phyloP scores from a whole-genome alignment of 805 yeast genomes.

The Lachancea meyersii region DNA sequence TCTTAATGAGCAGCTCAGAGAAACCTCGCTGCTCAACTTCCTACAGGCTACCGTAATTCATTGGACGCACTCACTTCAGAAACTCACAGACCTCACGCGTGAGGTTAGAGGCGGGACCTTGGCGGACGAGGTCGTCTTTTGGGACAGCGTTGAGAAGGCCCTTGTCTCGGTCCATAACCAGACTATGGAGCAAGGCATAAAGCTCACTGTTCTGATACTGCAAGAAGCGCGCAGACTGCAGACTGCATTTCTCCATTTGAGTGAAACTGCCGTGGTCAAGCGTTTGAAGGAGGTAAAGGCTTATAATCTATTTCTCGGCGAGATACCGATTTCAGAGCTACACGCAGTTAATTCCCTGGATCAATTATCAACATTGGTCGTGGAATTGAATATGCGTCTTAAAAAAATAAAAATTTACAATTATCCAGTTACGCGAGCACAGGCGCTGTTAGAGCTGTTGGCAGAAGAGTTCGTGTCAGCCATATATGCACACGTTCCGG shows the following conservation, averaged over 20 bases:
- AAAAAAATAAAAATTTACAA: slow-evolving; percentile 52
- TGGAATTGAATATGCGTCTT: slow-evolving; percentile 51
- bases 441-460: slow-evolving; percentile 59
- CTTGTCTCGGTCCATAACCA: slow-evolving; percentile 53
- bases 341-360: slow-evolving; percentile 40
- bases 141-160: slow-evolving; percentile 67
- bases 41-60: slow-evolving; percentile 63
- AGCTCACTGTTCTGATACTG: slow-evolving; percentile 52
- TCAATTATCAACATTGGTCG: slow-evolving; percentile 41
- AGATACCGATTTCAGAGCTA: slow-evolving; percentile 61
- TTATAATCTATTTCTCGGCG: slow-evolving; percentile 61
- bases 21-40: slow-evolving; percentile 54
- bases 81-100: slow-evolving; percentile 36
- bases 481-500: slow-evolving; percentile 36
- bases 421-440: slow-evolving; percentile 61
- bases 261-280: slow-evolving; percentile 63
- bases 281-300: slow-evolving; percentile 45
- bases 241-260: slow-evolving; percentile 62
- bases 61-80: slow-evolving; percentile 60
- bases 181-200: slow-evolving; percentile 47
- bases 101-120: slow-evolving; percentile 51
- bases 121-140: slow-evolving; percentile 65
- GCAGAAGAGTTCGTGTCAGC: slow-evolving; percentile 49
- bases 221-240: slow-evolving; percentile 72
- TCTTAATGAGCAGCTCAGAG: slow-evolving; percentile 38